phyloP scores from a whole-genome alignment of 768 basidiomycete genomes.

The Boletales sp. region DNA sequence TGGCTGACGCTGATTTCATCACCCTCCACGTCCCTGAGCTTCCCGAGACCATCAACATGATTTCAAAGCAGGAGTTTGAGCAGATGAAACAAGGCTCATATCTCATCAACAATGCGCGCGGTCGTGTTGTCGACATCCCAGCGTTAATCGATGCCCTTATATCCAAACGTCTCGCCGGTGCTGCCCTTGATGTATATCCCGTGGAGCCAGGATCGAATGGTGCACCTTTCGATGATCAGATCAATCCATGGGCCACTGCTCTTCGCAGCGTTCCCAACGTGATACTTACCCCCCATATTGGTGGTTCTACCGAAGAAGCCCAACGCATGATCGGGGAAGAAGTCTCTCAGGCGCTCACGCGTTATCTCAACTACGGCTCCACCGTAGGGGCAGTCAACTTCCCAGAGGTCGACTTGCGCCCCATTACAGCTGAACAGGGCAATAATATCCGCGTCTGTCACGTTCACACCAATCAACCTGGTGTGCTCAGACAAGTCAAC shows the following conservation, averaged over 20 bases:
- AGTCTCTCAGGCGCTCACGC: conserved; percentile 77
- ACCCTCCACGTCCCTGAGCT: conserved; percentile 96
- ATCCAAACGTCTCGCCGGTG: conserved; percentile 85
- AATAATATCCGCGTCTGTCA: conserved; percentile 87
- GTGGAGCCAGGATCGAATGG: conserved; percentile 92
- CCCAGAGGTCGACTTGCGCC: conserved; percentile 95
- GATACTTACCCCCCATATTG: conserved; percentile 97
- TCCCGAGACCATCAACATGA: conserved; percentile 94
- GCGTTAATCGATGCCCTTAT: conserved; percentile 79
- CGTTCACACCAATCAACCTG: conserved; percentile 93
- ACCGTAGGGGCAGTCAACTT: conserved; percentile 95
- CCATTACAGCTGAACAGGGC: conserved; percentile 81
- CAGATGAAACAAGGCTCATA: conserved; percentile 95
- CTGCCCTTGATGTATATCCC: conserved; percentile 91
- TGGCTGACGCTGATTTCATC: conserved; percentile 85
- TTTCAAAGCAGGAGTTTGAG: conserved; percentile 68
- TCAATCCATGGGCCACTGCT: conserved; percentile 80
- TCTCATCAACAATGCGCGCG: conserved; percentile 97
- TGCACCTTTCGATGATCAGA: conserved; percentile 78
- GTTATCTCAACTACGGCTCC: conserved; percentile 91
- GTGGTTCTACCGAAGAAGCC: conserved; percentile 98
- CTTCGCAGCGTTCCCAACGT: conserved; percentile 82
- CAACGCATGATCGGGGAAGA: conserved; percentile 97
- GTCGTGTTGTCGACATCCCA: conserved; percentile 92
- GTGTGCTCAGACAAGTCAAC: conserved; percentile 94